Evolutionary conservation across 139 green algal genomes (phyloP), one percentile per base, ranked within the genome.

Genomic region (Parachlorella kessleri): DNA sequence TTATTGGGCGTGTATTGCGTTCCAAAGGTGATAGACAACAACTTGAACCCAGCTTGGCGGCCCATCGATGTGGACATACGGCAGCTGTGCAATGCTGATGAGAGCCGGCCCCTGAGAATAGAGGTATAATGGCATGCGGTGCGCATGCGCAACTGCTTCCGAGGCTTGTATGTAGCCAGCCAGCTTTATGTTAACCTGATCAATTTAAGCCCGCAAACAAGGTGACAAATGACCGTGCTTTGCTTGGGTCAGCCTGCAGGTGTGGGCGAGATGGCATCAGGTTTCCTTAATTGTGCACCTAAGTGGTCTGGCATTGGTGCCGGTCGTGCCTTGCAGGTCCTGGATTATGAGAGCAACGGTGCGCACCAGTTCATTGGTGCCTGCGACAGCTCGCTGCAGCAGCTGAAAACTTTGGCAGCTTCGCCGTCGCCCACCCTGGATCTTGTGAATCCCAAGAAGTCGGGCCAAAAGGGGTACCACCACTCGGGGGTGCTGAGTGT

Each of bases 61-160:
- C 79, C 81, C 30, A 41, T 88, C 21, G 9, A 63, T 4, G 80
- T 83, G 42, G 55, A 64, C 35, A 75, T 81, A 26, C 32, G 68
- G 24, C 54, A 80, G 72, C 75, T 90, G 26, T 87, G 83, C 67
- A 86, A 87, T 40, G 76, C 72, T 7, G 84, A 89, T 39, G 1
- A 74, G 30, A 2, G 65, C 23, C 63, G 86, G 6, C 79, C 83
- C 24, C 75, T 90, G 21, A 32, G 48, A 59, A 14, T 59, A 14
- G 48, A 59, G 48, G 48, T 59, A 59, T 14, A 59, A n/a, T n/a
- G n/a, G n/a, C n/a, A n/a, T n/a, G n/a, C n/a, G n/a, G n/a, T n/a
- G n/a, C n/a, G n/a, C n/a, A n/a, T n/a, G n/a, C n/a, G n/a, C n/a
- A n/a, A n/a, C n/a, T n/a, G n/a, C n/a, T n/a, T n/a, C n/a, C n/a